Percentiles rank a stretch among this genome's conserved stretches.
Conservation (phyloP, 345 rosid species). For the Citrus unshiu region DNA sequence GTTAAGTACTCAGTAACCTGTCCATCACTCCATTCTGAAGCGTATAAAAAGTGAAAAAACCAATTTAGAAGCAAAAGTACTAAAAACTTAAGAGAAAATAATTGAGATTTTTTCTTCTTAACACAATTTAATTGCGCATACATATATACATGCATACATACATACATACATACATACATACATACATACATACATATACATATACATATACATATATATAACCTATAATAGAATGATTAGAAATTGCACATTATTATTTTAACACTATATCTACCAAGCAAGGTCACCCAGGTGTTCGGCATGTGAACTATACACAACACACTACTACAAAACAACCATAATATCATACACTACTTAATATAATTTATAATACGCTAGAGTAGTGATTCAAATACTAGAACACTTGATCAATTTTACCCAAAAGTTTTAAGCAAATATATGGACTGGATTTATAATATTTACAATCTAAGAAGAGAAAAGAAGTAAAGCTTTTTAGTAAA, state of each 20-base stretch:
- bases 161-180: not conserved
- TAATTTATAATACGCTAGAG: not conserved
- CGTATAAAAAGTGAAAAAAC: slow-evolving; percentile 19
- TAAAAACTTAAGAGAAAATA: not conserved
- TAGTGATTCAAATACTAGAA: not conserved
- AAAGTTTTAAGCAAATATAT: not conserved
- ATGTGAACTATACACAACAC: not conserved
- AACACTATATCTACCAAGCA: not conserved
- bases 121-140: not conserved
- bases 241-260: not conserved
- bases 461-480: not conserved
- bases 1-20: slow-evolving; percentile 92
- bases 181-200: not conserved
- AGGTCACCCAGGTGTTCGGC: not conserved
- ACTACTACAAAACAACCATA: not conserved
- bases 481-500: not conserved
- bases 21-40: slow-evolving; percentile 95
- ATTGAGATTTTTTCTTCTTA: not conserved
- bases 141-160: not conserved
- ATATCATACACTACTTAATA: not conserved
- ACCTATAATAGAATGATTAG: not conserved
- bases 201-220: not conserved
- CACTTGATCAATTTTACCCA: not conserved
- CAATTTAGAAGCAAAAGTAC: slow-evolving; percentile 12
- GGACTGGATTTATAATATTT: not conserved